These are phyloP conservation scores for Plasmodium falciparum DNA, from an alignment of 169 alveolate species.

Conservation along the genomic window DNA sequence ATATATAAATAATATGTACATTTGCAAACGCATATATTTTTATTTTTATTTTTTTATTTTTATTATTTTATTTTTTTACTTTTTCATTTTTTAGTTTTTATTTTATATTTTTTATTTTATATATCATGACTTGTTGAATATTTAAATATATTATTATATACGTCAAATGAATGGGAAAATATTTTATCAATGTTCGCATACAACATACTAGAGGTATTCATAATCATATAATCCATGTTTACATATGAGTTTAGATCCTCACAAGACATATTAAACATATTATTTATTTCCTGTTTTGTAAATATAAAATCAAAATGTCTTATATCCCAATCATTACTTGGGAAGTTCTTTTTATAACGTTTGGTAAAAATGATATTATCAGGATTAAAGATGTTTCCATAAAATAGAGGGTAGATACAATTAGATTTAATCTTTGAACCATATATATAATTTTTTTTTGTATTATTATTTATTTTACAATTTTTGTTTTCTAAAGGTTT, in stretches of 20 bases:
- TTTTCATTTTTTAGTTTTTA: no score
- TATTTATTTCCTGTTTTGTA: conserved; percentile 26
- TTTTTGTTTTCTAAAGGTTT: background rate
- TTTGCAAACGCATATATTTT: no score
- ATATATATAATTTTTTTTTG: background rate
- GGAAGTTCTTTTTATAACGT: conserved; percentile 28
- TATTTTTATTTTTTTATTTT: no score
- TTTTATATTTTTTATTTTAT: background rate
- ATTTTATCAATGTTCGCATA: conserved; percentile 13
- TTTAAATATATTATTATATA: conserved; percentile 28
- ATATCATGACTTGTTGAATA: background rate
- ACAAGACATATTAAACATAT: conserved; percentile 39
- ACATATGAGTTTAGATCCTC: conserved; percentile 3
- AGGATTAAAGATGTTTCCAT: conserved; percentile 39
- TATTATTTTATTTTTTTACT: no score
- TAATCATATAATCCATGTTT: background rate
- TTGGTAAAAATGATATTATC: conserved; percentile 58
- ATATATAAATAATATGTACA: no score
- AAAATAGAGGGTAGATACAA: conserved; percentile 39
- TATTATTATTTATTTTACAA: background rate
- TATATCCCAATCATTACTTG: conserved; percentile 35
- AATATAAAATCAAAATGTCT: conserved; percentile 17
- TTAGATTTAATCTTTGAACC: conserved; percentile 19
- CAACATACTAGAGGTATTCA: background rate
- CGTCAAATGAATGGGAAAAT: conserved; percentile 32